A percentile compares a stretch with the other conserved stretches of the same genome.
Conservation (phyloP, 768 basidiomycete genomes). For the Cyclocybe cylindracea region DNA sequence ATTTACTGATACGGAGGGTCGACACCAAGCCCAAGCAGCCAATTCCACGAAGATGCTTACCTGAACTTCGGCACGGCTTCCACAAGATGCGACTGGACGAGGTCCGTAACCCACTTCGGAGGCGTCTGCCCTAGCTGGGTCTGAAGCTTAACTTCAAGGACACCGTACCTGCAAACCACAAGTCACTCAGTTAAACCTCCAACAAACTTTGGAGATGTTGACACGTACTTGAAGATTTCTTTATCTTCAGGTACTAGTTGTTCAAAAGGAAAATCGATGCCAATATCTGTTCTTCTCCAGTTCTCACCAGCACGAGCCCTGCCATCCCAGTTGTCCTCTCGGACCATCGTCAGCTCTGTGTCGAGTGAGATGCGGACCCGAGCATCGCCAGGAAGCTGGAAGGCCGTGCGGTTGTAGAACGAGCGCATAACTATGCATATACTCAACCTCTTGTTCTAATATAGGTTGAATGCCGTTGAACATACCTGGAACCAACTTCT, state of each 20-base stretch:
- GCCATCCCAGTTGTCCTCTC: constrained; percentile 98
- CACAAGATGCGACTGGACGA: constrained; percentile 94
- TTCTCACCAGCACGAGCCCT: constrained; percentile 74
- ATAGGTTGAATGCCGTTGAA: not conserved
- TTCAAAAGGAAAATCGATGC: constrained; percentile 89
- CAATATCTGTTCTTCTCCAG: constrained; percentile 94
- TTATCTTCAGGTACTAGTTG: constrained; percentile 76
- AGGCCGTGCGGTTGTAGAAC: constrained; percentile 98
- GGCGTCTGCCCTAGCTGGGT: constrained; percentile 96
- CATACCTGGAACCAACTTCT: constrained; percentile 78
- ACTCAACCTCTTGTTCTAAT: not conserved
- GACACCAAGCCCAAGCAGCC: not conserved
- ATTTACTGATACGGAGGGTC: constrained; percentile 58
- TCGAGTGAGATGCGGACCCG: constrained; percentile 98
- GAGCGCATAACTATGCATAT: constrained; percentile 78
- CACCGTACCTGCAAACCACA: constrained; percentile 63
- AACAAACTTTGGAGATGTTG: not conserved
- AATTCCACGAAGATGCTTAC: constrained; percentile 35
- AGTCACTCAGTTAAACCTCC: not conserved
- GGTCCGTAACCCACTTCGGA: constrained; percentile 93
- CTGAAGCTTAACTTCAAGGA: constrained; percentile 96
- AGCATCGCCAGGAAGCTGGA: constrained; percentile 98
- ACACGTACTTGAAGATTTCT: constrained; percentile 82
- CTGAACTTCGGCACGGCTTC: constrained; percentile 99
- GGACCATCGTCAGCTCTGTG: constrained; percentile 90